Evolutionary conservation across 2,329 filamentous ascomycete genomes (phyloP).

Genomic region (Fusarium acutatum): DNA sequence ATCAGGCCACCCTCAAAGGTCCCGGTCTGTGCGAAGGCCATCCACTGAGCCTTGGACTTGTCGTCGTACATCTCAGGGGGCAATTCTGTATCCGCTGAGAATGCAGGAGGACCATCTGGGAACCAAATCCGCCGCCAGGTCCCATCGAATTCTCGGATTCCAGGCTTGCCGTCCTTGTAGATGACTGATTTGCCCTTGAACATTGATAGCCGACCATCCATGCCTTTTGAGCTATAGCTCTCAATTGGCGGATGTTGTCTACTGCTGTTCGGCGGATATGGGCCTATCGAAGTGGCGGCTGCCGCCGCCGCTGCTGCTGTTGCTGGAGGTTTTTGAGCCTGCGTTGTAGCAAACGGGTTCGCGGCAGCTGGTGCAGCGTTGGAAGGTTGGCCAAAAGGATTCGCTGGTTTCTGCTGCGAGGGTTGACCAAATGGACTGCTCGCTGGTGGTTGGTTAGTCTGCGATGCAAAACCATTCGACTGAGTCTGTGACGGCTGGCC

Average conservation of each 20-base stretch:
- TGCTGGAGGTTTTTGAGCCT: not conserved
- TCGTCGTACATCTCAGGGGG: conserved; percentile 66
- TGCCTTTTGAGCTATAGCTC: conserved; percentile 54
- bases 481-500: conserved; percentile 37
- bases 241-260: conserved; percentile 55
- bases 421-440: conserved; percentile 41
- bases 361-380: conserved; percentile 26
- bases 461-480: conserved; percentile 35
- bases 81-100: conserved; percentile 70
- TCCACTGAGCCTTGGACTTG: conserved; percentile 70
- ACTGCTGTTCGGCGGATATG: conserved; percentile 55
- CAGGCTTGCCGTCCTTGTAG: conserved; percentile 63
- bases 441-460: conserved; percentile 34
- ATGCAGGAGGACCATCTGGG: conserved; percentile 72
- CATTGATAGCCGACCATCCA: conserved; percentile 57
- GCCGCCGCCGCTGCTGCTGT: conserved; percentile 1
- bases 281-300: conserved; percentile 40
- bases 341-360: conserved; percentile 39
- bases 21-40: conserved; percentile 70
- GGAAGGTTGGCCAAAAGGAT: conserved; percentile 41
- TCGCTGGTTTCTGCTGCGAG: conserved; percentile 14
- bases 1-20: conserved; percentile 75
- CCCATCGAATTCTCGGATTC: conserved; percentile 60
- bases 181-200: conserved; percentile 72
- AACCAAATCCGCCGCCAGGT: conserved; percentile 75